A percentile compares a stretch with the other conserved stretches of the same genome.
phyloP scores from a whole-genome alignment of 1,284 basidiomycete species.

The Cryptococcus sp. region DNA sequence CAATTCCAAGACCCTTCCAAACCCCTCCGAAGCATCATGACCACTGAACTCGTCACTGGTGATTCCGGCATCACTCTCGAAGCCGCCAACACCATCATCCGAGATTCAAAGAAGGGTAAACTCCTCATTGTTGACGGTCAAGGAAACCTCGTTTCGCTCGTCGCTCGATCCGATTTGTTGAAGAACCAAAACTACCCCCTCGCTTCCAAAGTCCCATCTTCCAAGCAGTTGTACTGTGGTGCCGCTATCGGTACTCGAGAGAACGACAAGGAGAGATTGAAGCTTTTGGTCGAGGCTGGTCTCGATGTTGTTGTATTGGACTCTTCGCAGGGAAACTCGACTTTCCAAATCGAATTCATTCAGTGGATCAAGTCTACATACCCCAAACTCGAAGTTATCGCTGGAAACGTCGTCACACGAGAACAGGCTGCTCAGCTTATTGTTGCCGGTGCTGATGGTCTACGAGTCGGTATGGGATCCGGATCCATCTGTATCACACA shows the following conservation, averaged over 20 bases:
- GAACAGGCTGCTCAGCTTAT: slow-evolving; percentile 96
- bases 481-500: slow-evolving; percentile 99
- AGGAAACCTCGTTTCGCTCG: slow-evolving; percentile 75
- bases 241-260: slow-evolving; percentile 95
- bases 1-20: slow-evolving; percentile 77
- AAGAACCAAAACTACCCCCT: slow-evolving; percentile 98
- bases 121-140: slow-evolving; percentile 78
- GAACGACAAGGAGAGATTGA: slow-evolving; percentile 79
- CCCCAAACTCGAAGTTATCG: slow-evolving; percentile 85
- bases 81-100: slow-evolving; percentile 91
- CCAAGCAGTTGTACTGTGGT: slow-evolving; percentile 94
- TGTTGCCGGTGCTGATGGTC: slow-evolving; percentile 86
- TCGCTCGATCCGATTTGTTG: slow-evolving; percentile 92
- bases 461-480: slow-evolving; percentile 95
- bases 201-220: slow-evolving; percentile 84
- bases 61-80: slow-evolving; percentile 78
- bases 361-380: slow-evolving; percentile 85
- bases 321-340: slow-evolving; percentile 94
- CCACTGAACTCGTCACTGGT: slow-evolving; percentile 75
- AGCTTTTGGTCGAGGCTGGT: slow-evolving; percentile 84
- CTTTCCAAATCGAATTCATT: slow-evolving; percentile 93
- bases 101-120: slow-evolving; percentile 97
- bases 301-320: slow-evolving; percentile 94
- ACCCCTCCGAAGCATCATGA: slow-evolving; percentile 86
- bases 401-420: slow-evolving; percentile 95